A percentile compares a stretch with the other conserved stretches of the same genome.
Evolutionary conservation across 176 grass and related monocot genomes (phyloP).

Genomic region (Elaeis guineensis): DNA sequence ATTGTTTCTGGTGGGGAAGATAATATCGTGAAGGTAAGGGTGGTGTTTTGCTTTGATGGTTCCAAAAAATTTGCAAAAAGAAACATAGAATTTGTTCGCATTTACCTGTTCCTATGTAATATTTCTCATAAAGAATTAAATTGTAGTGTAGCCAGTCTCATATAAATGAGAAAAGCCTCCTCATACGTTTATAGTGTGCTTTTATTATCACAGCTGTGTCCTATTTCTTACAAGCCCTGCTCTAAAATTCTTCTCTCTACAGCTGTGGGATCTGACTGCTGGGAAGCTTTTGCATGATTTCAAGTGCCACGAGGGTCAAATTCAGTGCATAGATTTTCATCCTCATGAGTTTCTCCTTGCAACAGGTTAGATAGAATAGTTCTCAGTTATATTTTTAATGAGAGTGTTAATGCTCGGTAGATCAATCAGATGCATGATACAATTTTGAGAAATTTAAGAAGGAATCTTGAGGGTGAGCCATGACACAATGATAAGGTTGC

Average conservation of each 20-base stretch:
- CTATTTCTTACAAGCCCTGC: no score
- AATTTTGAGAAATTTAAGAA: no score
- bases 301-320: conserved; percentile 82
- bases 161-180: no score
- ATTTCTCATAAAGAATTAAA: no score
- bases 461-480: no score
- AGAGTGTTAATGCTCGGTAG: no score
- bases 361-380: conserved; percentile 51
- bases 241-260: conserved; percentile 22
- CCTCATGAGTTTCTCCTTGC: conserved; percentile 90
- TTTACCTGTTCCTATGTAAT: conserved; percentile 1
- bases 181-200: no score
- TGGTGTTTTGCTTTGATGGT: background rate
- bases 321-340: conserved; percentile 99
- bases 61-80: conserved; percentile 11
- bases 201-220: no score
- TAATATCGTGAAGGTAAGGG: conserved; percentile 78
- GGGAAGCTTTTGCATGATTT: conserved; percentile 94
- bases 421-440: no score
- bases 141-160: no score
- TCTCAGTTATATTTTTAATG: no score
- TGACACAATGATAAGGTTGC: no score
- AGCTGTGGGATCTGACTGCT: conserved; percentile 96
- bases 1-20: conserved; percentile 96
- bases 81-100: conserved; percentile 2